phyloP scores from a whole-genome alignment of 2,329 filamentous ascomycete genomes.

The Bipolaris bicolor region DNA sequence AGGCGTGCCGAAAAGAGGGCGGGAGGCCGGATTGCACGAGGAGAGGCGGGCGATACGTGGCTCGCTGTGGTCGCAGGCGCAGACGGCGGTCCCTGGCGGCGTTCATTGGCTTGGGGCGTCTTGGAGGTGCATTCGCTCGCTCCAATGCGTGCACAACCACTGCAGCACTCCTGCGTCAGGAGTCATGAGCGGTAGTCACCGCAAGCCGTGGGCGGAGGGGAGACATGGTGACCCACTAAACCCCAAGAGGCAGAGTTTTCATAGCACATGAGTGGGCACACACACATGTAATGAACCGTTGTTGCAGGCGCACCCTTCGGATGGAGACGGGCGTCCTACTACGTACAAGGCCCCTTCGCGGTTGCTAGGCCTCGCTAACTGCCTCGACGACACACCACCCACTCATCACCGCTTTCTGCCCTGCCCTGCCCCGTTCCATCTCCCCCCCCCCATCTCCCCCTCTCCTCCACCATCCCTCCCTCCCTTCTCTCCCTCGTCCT shows the following conservation, averaged over 20 bases:
- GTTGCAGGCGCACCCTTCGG: slow-evolving; percentile 21
- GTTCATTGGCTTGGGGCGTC: slow-evolving; percentile 31
- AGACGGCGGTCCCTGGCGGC: slow-evolving; percentile 31
- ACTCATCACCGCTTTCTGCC: slow-evolving; percentile 4
- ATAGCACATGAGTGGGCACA: slow-evolving; percentile 25
- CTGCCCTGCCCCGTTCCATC: background rate
- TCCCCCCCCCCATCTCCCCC: slow-evolving; percentile 1
- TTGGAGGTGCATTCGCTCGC: slow-evolving; percentile 16
- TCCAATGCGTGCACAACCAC: slow-evolving; percentile 34
- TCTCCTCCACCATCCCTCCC: slow-evolving; percentile 12
- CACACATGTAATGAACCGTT: slow-evolving; percentile 26
- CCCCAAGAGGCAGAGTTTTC: slow-evolving; percentile 31
- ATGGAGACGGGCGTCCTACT: slow-evolving; percentile 12
- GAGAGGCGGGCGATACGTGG: slow-evolving; percentile 31
- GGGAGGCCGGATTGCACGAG: slow-evolving; percentile 13
- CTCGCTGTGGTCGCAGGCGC: slow-evolving; percentile 32
- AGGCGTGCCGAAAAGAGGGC: slow-evolving; percentile 18
- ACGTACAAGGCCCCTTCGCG: slow-evolving; percentile 8
- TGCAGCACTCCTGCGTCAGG: slow-evolving; percentile 23
- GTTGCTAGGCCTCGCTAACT: slow-evolving; percentile 17
- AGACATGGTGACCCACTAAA: slow-evolving; percentile 25
- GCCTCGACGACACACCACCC: slow-evolving; percentile 10
- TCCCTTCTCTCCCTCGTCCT: background rate
- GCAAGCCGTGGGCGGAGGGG: slow-evolving; percentile 24
- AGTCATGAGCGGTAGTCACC: slow-evolving; percentile 32